These are phyloP conservation scores for Diversispora epigaea DNA, from an alignment of 192 early-diverging fungal genomes.

Conservation along the genomic window DNA sequence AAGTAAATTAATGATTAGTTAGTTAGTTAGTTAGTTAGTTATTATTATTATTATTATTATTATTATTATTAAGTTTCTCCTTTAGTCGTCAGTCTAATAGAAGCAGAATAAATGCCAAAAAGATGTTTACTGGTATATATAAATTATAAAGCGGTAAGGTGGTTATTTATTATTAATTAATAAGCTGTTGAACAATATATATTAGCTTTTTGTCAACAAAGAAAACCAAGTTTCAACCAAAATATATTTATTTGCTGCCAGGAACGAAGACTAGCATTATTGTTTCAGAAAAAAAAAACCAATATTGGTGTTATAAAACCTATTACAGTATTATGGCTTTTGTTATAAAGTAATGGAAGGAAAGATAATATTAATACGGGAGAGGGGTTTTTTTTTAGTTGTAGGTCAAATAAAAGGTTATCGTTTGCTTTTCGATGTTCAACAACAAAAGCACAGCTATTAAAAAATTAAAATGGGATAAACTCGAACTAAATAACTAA, in stretches of 20 bases:
- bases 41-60: too few species aligned
- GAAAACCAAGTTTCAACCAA: not conserved
- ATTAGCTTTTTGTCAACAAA: not conserved
- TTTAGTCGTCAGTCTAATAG: too few species aligned
- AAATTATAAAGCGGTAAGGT: not conserved
- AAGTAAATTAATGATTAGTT: too few species aligned
- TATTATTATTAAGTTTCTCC: too few species aligned
- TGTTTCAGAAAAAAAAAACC: not conserved
- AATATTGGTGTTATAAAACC: not conserved
- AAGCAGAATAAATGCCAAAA: too few species aligned
- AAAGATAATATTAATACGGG: not conserved
- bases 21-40: too few species aligned
- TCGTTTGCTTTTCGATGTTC: slow-evolving; percentile 23
- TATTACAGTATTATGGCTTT: too few species aligned
- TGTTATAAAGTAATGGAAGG: not conserved
- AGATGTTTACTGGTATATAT: not conserved
- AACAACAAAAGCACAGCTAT: slow-evolving; percentile 20
- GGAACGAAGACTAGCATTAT: slow-evolving; percentile 9
- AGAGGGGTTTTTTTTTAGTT: not conserved
- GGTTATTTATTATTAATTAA: not conserved
- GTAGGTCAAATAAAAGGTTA: not conserved
- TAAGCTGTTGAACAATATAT: not conserved
- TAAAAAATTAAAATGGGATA: not conserved
- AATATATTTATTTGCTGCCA: not conserved
- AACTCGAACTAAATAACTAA: not conserved